Evolutionary conservation across 108 stramenopile species (phyloP), one percentile per base, ranked within the genome.

Genomic region (Conticribra weissflogii): DNA sequence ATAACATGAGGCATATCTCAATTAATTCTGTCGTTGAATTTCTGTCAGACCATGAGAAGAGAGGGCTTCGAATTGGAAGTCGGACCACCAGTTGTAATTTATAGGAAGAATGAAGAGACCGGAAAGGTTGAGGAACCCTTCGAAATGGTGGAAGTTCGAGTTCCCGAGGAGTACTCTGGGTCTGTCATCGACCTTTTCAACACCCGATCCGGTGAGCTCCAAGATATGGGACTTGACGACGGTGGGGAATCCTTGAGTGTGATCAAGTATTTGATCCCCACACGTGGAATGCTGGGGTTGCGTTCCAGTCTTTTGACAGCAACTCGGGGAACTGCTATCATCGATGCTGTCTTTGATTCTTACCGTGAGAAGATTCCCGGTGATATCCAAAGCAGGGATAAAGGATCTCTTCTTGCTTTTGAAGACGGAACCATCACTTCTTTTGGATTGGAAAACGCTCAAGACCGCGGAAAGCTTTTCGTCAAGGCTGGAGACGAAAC

Each of bases 11-110:
- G n/a, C n/a, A n/a, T n/a, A n/a, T n/a, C n/a, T n/a, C n/a, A n/a
- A n/a, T n/a, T n/a, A n/a, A n/a, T n/a, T n/a, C n/a, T n/a, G n/a
- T n/a, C n/a, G n/a, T n/a, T n/a, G n/a, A n/a, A n/a, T n/a, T n/a
- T n/a, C n/a, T n/a, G n/a, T n/a, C 12, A 41, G 83, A 98, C 83
- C 47, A 98, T 99, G 98, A 87, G 99, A 32, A 95, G 99, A 58
- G 99, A 99, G 79, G 99, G 99, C 66, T 99, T 98, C 66, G 99
- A 99, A 81, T 74, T 99, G 28, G 92, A 97, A 54, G 91, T 99
- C 50, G 97, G 97, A 8, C 98, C 99, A 7, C 99, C 99, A 16
- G 90, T 84, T 21, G 99, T 99, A 21, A 98, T 99, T 75, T 83
- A 77, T 78, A 94, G 92, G 76, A 66, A 56, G 24, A 92, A 96